Percentiles rank a stretch among this genome's conserved stretches.
Conservation (phyloP, 1,139 yeast species). For the Lipomyces yarrowii region DNA sequence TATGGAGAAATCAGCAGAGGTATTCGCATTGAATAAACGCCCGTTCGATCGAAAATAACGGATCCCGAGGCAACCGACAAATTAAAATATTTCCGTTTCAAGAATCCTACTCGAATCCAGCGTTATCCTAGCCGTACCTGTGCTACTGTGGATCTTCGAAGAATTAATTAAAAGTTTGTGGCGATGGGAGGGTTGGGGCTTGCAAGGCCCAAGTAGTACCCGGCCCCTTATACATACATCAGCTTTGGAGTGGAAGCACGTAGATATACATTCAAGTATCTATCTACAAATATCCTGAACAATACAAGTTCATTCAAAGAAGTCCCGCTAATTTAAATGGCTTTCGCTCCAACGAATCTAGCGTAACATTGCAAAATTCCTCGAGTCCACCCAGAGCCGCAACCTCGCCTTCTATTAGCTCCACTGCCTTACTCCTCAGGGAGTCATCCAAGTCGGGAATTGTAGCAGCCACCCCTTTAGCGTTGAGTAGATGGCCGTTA, state of each 20-base stretch:
- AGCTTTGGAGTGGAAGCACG: not conserved
- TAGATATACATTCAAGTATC: not conserved
- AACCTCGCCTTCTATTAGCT: conserved; percentile 43
- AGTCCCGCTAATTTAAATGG: conserved; percentile 22
- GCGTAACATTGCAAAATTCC: conserved; percentile 18
- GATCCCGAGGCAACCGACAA: not conserved
- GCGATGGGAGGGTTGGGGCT: not conserved
- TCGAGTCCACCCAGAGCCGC: conserved; percentile 14
- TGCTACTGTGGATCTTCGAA: not conserved
- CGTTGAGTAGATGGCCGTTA: conserved; percentile 26
- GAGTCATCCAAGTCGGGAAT: conserved; percentile 51
- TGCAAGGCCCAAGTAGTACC: not conserved
- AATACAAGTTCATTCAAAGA: conserved; percentile 11
- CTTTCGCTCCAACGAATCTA: conserved; percentile 27
- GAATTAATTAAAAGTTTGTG: too few relatives aligned
- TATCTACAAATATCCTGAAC: not conserved
- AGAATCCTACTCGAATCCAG: not conserved
- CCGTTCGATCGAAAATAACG: not conserved
- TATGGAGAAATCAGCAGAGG: not conserved
- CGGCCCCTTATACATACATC: too few relatives aligned
- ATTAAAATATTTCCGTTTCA: not conserved
- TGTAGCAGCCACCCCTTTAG: conserved; percentile 30
- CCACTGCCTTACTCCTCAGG: conserved; percentile 39
- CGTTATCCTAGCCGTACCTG: not conserved
- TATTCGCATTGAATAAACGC: not conserved